Base-by-base conservation (phyloP, 169 alveolate species). In the Plasmodium gonderi region DNA sequence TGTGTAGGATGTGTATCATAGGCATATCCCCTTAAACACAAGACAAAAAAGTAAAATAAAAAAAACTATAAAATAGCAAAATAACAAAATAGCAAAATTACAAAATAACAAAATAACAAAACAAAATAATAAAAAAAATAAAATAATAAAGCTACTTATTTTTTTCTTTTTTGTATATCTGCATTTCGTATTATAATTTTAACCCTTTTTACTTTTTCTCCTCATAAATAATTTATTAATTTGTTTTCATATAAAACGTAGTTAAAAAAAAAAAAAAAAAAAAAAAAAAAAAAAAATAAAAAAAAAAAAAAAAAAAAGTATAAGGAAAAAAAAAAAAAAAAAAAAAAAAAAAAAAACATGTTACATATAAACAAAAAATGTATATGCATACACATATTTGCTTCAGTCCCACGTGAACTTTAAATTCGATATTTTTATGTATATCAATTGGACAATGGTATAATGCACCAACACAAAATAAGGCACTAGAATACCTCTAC, bases 171-270 rank as follows among this genome's bases (percentile, higher is more conserved):
- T 75, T 75, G 12, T 76, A 44, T 40, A 40, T 42, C 33, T 44
- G 31, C 49, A 14, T 23, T 75, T 44, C 17, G 68, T 54, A 6
- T 40, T 76, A 42, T 40, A 42, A 42, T 76, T 75, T 76, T 64
- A 17, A 1, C 33, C 7, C 20, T 14, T 64, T 64, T 64, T 64
- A 17, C 1, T 64, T 4, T 12, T 29, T 54, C 40, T 20, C 33
- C 36, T 42, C n/a, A 76, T 76, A 40, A 76, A 76, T 76, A 40
- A 76, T 45, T 17, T 76, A 40, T 76, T 40, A 76, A 76, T 76
- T 76, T 76, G 83, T 76, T 76, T 76, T 38, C 12, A 44, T 42
- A 76, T 40, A 42, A 76, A 76, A 76, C 26, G n/a, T 40, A 76
- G 17, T 29, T 20, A 76, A 23, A 17, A 76, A 76, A 42, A 20